Base-by-base conservation (phyloP, 352 stramenopile genomes). In the Globisporangium middletonii region DNA sequence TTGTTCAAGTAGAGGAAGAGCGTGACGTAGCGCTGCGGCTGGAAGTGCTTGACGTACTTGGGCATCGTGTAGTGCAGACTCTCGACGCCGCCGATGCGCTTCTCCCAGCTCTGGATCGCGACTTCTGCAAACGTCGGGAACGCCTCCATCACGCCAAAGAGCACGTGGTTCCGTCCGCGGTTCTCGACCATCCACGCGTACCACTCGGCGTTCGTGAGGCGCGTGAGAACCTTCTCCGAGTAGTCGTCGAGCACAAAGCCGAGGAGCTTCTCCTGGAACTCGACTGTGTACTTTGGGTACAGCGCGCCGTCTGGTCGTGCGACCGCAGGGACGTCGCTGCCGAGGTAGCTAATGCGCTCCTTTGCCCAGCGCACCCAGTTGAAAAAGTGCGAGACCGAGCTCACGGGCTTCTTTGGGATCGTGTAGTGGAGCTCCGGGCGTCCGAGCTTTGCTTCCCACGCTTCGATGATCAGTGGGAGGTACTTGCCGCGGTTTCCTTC, bases 1-100 rank as follows among this genome's bases (percentile, higher is more conserved):
- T 98, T 95, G 69, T 88, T 98, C 41, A 99, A 73, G 73, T 99
- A 99, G 55, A 98, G 79, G 65, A 99, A 98, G 5, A 99, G 71
- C 51, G 96, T 99, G 19, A 95, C 93, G 69, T 95, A 98, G 12
- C 97, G 86, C 79, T 99, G 98, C 46, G 85, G 85, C 43, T 92
- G 69, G 60, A 90, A 92, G 65, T 93, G 78, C 52, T 83, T 76
- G 27, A 84, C 69, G 57, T 82, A 87, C 54, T 68, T 63, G 2
- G 85, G 85, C 38, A 92, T 37, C 44, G 59, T 78, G 69, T 92
- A 94, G 48, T 76, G 67, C 26, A 86, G 62, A 3, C 50, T 48
- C 11, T 59, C 8, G 13, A 48, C 37, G 27, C 57, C 64, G 7
- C 64, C 65, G 0, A 87, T 75, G 28, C 63, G 79, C 18, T 59